Evolutionary conservation across 352 stramenopile genomes (phyloP).

Genomic region (Phytophthora meadii): DNA sequence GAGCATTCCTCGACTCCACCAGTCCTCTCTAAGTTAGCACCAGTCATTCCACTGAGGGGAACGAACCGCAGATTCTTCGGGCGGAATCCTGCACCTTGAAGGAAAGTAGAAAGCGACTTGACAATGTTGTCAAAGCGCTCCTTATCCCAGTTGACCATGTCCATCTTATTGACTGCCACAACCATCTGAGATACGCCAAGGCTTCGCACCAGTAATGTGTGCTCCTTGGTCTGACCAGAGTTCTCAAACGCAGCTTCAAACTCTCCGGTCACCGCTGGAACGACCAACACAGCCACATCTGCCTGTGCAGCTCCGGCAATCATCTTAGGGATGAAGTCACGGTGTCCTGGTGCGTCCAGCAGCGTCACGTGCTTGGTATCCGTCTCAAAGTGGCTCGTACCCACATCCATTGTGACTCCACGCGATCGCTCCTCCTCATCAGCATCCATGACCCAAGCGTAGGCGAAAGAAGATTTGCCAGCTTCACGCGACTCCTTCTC

Average conservation of each 20-base stretch:
- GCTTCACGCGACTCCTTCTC: conserved; percentile 90
- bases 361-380: conserved; percentile 93
- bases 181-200: conserved; percentile 95
- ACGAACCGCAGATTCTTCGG: conserved; percentile 88
- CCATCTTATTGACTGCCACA: conserved; percentile 99
- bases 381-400: conserved; percentile 93
- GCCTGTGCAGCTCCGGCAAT: conserved; percentile 94
- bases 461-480: conserved; percentile 95
- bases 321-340: conserved; percentile 98
- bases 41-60: conserved; percentile 87
- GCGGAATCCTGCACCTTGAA: conserved; percentile 79
- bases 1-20: conserved; percentile 51
- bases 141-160: conserved; percentile 88
- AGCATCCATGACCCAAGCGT: conserved; percentile 95
- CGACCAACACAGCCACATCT: conserved; percentile 94
- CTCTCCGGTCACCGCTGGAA: conserved; percentile 94
- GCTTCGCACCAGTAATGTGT: conserved; percentile 94
- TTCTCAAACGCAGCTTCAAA: conserved; percentile 96
- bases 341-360: conserved; percentile 96
- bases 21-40: conserved; percentile 82
- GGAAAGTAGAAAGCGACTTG: conserved; percentile 74
- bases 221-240: conserved; percentile 98
- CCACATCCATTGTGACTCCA: conserved; percentile 98
- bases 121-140: conserved; percentile 84
- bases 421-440: conserved; percentile 90